Evolutionary conservation across 2,329 filamentous ascomycete genomes (phyloP).

Genomic region (Sclerotinia sclerotiorum): DNA sequence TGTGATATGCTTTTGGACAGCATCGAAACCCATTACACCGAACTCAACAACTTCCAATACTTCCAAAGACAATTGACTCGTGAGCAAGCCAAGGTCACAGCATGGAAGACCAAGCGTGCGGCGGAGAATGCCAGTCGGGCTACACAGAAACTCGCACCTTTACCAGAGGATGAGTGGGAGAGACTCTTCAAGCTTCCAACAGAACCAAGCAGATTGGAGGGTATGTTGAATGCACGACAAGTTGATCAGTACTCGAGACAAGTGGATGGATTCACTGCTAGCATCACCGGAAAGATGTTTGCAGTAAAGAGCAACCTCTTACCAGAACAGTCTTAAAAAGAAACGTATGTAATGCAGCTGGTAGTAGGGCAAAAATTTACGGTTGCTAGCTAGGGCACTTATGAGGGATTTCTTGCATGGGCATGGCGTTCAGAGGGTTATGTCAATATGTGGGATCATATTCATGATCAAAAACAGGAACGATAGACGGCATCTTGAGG

Average conservation of each 20-base stretch:
- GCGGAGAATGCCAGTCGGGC: conserved; percentile 85
- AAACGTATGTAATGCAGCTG: conserved; percentile 21
- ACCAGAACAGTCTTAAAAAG: conserved; percentile 43
- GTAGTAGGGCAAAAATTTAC: neutral
- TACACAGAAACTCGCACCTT: conserved; percentile 80
- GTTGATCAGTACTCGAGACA: conserved; percentile 98
- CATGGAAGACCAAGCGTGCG: conserved; percentile 96
- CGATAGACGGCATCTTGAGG: conserved; percentile 21
- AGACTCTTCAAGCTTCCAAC: conserved; percentile 95
- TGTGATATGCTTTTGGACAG: conserved; percentile 94
- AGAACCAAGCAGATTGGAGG: conserved; percentile 73
- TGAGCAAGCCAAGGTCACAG: conserved; percentile 93
- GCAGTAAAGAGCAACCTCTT: conserved; percentile 74
- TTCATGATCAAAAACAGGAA: conserved; percentile 25
- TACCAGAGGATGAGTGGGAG: conserved; percentile 98
- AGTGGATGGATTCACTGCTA: conserved; percentile 92
- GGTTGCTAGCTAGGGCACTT: conserved; percentile 16
- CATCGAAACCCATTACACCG: conserved; percentile 97
- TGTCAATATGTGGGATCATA: conserved; percentile 26
- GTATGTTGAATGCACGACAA: conserved; percentile 70
- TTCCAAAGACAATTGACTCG: conserved; percentile 91
- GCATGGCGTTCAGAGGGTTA: conserved; percentile 34
- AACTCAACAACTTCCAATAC: conserved; percentile 98
- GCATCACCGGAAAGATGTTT: conserved; percentile 96
- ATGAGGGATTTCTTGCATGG: conserved; percentile 31